Base-by-base conservation (phyloP, 441 rosid genomes). In the Bocquillonia castaneifolia region DNA sequence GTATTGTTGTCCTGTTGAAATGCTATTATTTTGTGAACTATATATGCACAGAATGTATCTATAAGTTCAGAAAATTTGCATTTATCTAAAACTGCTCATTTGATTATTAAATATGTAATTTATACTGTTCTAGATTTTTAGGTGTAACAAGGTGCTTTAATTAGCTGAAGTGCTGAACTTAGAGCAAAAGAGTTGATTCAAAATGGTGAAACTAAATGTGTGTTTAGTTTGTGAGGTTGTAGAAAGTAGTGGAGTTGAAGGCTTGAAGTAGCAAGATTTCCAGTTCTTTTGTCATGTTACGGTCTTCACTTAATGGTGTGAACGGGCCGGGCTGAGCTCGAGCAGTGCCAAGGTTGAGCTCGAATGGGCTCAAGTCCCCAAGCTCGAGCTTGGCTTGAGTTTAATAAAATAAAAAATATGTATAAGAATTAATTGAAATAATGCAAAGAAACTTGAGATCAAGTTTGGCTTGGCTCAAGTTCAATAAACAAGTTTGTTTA, bases 1-100 rank as follows among this genome's bases (percentile, higher is more conserved):
- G 26, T 56, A 37, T 65, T n/a, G 14, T 63, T 48, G 37, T 64
- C 57, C 14, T 50, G 58, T 29, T 34, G 32, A 51, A 17, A 40
- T 60, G 13, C 40, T 3, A 18, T 18, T 39, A 40, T n/a, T 1
- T 10, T 18, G 36, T 39, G 29, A 40, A 22, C 1, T 12, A 25
- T 20, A 36, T 36, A 9, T 36, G 40, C 9, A 36, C 40, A n/a
- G n/a, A n/a, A n/a, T n/a, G n/a, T n/a, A n/a, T n/a, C n/a, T n/a
- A n/a, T n/a, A n/a, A n/a, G n/a, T n/a, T n/a, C n/a, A n/a, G n/a
- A n/a, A n/a, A n/a, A n/a, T n/a, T n/a, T n/a, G n/a, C n/a, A n/a
- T n/a, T n/a, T n/a, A n/a, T 32, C 18, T 23, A 13, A 26, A 7
- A 22, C 22, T 60, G 1, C 5, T 40, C 20, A 42, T 61, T 17